A percentile compares a stretch with the other conserved stretches of the same genome.
Evolutionary conservation across 345 rosid species (phyloP).

Genomic region (Aquilaria malaccensis): DNA sequence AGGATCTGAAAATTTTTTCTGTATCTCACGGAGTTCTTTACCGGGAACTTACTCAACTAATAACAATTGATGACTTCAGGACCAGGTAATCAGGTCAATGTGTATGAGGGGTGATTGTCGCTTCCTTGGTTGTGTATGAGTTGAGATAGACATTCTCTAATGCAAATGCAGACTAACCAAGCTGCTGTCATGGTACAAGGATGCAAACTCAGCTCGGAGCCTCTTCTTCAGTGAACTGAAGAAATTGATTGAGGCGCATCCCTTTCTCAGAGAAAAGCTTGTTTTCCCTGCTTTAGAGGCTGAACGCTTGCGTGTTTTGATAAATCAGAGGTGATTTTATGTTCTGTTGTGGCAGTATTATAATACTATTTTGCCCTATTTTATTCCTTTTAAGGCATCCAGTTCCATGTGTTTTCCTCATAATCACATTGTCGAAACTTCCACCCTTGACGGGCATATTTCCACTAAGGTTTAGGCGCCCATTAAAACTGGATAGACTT

Average conservation of each 20-base stretch:
- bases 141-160: background rate
- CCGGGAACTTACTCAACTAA: constrained; percentile 88
- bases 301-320: constrained; percentile 26
- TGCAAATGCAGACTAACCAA: constrained; percentile 20
- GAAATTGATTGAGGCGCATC: constrained; percentile 28
- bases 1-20: constrained; percentile 79
- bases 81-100: constrained; percentile 10
- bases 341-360: background rate
- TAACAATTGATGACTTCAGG: constrained; percentile 84
- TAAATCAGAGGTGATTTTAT: constrained; percentile 24
- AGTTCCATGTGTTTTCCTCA: no score
- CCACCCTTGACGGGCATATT: no score
- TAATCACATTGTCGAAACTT: no score
- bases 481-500: no score
- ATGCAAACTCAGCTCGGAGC: constrained; percentile 29
- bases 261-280: constrained; percentile 28
- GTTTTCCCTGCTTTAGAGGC: constrained; percentile 24
- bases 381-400: no score
- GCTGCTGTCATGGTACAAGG: constrained; percentile 28
- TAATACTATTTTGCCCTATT: no score
- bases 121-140: background rate
- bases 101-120: background rate
- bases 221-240: constrained; percentile 27
- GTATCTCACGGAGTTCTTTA: constrained; percentile 82
- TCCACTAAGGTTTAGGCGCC: no score